These are phyloP conservation scores for Panaeolus cyanescens DNA, from an alignment of 768 basidiomycete species.

Conservation along the genomic window DNA sequence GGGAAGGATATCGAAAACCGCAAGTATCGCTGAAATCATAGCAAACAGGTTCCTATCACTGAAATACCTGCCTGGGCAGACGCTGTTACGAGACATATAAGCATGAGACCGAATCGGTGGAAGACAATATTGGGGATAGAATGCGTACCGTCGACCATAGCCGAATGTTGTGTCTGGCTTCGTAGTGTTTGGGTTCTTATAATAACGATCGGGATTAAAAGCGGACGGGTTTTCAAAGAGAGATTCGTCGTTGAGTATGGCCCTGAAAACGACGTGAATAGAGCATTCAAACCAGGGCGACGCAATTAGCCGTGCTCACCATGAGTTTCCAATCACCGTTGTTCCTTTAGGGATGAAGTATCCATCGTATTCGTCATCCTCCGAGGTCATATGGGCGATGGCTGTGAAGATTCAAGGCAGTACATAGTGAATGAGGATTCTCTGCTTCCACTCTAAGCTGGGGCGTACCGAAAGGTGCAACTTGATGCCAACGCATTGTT, in stretches of 20 bases:
- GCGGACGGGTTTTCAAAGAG: conserved; percentile 48
- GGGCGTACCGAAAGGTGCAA: conserved; percentile 45
- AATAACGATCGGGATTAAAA: conserved; percentile 46
- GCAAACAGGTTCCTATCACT: conserved; percentile 41
- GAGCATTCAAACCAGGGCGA: too few species aligned
- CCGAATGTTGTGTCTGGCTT: conserved; percentile 17
- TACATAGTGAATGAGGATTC: not conserved
- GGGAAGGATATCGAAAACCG: conserved; percentile 24
- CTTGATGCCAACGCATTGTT: conserved; percentile 48
- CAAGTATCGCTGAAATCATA: conserved; percentile 17
- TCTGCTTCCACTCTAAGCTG: too few species aligned
- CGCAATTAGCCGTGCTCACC: too few species aligned
- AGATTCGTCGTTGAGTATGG: conserved; percentile 49
- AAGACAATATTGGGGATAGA: not conserved
- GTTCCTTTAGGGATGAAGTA: conserved; percentile 51
- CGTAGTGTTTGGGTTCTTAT: not conserved
- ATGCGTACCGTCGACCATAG: conserved; percentile 23
- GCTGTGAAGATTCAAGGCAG: conserved; percentile 23
- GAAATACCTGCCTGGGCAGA: conserved; percentile 46
- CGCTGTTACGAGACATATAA: conserved; percentile 9
- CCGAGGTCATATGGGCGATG: conserved; percentile 44
- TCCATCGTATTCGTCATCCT: conserved; percentile 44
- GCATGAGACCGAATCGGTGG: not conserved
- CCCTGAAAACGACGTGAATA: conserved; percentile 37
- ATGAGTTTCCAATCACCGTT: conserved; percentile 47